Evolutionary conservation across 768 basidiomycete species (phyloP).

Genomic region (Termitomyces sp.): DNA sequence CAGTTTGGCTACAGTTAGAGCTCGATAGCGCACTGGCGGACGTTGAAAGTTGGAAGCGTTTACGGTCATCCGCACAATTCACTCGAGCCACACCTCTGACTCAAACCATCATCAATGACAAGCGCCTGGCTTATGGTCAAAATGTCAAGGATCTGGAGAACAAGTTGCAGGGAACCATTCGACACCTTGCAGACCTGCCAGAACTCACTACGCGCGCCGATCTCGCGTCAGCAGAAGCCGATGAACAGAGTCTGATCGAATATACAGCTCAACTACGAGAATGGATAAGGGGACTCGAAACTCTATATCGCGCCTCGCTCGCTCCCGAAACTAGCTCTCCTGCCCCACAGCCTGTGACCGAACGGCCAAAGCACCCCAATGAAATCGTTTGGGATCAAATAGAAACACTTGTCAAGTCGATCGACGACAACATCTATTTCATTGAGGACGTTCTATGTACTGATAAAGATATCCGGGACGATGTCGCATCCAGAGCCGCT

Average conservation of each 20-base stretch:
- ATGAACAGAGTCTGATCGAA: conserved; percentile 18
- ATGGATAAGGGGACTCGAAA: conserved; percentile 25
- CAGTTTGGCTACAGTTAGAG: conserved; percentile 22
- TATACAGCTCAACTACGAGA: conserved; percentile 25
- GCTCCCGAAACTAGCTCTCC: neutral
- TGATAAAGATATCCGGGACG: neutral
- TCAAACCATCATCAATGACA: conserved; percentile 21
- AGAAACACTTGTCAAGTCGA: neutral
- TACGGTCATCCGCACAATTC: conserved; percentile 24
- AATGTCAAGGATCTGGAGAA: conserved; percentile 15
- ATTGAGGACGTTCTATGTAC: conserved; percentile 8
- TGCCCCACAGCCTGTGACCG: neutral
- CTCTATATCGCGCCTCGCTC: conserved; percentile 5
- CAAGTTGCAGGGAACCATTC: conserved; percentile 17
- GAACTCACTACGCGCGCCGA: conserved; percentile 13
- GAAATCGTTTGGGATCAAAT: conserved; percentile 9
- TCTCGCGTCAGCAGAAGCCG: conserved; percentile 7
- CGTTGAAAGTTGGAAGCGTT: conserved; percentile 24
- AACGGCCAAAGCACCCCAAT: conserved; percentile 8
- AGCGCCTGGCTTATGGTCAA: conserved; percentile 13
- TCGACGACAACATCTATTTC: conserved; percentile 2
- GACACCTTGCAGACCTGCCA: conserved; percentile 22
- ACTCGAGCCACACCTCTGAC: conserved; percentile 21
- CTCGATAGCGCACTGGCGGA: conserved; percentile 16
- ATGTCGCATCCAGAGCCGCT: conserved; percentile 2